Evolutionary conservation across 495 filamentous ascomycete genomes (phyloP).

Genomic region (Pseudoneurospora amorphoporcata): DNA sequence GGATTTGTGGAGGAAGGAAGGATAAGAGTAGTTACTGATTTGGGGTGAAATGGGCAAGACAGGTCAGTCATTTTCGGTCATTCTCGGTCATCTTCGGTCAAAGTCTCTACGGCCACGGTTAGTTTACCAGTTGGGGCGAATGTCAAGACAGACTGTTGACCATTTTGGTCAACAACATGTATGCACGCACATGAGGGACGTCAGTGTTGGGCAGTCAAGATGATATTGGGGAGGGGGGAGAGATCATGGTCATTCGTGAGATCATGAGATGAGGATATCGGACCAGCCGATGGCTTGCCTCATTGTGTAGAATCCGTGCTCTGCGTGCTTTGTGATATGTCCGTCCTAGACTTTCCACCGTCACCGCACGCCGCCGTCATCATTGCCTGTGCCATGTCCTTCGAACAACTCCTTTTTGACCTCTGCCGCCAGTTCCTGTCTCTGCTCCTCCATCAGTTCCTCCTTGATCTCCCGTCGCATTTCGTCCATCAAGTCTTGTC

Average conservation of each 20-base stretch:
- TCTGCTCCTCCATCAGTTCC: not conserved
- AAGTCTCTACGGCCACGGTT: too few relatives aligned
- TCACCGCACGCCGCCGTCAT: slow-evolving; percentile 1
- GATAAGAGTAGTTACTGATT: not conserved
- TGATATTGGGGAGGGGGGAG: not conserved
- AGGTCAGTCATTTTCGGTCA: too few relatives aligned
- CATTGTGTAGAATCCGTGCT: not conserved
- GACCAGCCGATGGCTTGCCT: not conserved
- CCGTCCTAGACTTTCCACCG: not conserved
- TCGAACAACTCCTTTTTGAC: slow-evolving; percentile 1
- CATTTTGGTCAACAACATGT: too few relatives aligned
- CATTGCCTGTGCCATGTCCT: slow-evolving; percentile 5
- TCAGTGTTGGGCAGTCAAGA: not conserved
- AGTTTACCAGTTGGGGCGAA: too few relatives aligned
- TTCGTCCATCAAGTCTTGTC: not conserved
- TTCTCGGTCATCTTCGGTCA: too few relatives aligned
- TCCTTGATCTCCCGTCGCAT: not conserved
- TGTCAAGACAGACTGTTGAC: too few relatives aligned
- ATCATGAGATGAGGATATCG: not conserved
- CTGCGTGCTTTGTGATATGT: not conserved
- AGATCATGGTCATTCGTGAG: not conserved
- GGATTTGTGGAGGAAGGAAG: slow-evolving; percentile 50
- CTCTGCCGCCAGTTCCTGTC: slow-evolving; percentile 1
- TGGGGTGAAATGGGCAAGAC: too few relatives aligned
- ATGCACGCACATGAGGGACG: not conserved